phyloP scores from a whole-genome alignment of 1,284 basidiomycete species.

The Ceratobasidium sp. region DNA sequence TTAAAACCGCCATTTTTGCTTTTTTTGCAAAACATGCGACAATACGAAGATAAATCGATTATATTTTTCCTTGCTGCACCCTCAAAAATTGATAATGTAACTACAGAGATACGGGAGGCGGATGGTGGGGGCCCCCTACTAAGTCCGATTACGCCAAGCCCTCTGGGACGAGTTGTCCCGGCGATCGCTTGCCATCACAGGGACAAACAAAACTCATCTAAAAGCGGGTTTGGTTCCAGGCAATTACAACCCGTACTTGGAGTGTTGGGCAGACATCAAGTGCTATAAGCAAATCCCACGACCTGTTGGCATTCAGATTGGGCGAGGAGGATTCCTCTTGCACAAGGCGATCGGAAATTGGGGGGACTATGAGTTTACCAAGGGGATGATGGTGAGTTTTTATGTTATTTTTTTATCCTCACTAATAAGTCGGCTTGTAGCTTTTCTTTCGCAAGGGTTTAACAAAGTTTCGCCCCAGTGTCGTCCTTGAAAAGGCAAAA shows the following conservation, averaged over 20 bases:
- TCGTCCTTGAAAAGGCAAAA: no score
- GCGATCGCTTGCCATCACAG: slow-evolving; percentile 23
- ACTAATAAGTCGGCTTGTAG: no score
- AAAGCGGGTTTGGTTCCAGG: slow-evolving; percentile 17
- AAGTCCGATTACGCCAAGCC: slow-evolving; percentile 8
- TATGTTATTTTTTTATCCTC: no score
- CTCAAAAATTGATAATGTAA: neutral
- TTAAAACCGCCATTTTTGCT: slow-evolving; percentile 1
- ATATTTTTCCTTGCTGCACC: neutral
- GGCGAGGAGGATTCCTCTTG: no score
- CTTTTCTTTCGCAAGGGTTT: no score
- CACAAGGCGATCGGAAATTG: no score
- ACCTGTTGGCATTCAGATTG: no score
- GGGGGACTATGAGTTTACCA: no score
- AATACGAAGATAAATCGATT: neutral
- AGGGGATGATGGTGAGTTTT: no score
- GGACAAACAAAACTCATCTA: slow-evolving; percentile 15
- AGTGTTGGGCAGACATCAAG: no score
- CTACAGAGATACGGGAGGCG: neutral
- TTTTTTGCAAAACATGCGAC: neutral
- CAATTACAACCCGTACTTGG: neutral
- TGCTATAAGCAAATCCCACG: no score
- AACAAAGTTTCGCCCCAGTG: no score
- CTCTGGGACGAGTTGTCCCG: slow-evolving; percentile 20
- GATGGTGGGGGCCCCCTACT: neutral